Base-by-base conservation (phyloP, 768 basidiomycete species). In the Boletus rubescentipes region DNA sequence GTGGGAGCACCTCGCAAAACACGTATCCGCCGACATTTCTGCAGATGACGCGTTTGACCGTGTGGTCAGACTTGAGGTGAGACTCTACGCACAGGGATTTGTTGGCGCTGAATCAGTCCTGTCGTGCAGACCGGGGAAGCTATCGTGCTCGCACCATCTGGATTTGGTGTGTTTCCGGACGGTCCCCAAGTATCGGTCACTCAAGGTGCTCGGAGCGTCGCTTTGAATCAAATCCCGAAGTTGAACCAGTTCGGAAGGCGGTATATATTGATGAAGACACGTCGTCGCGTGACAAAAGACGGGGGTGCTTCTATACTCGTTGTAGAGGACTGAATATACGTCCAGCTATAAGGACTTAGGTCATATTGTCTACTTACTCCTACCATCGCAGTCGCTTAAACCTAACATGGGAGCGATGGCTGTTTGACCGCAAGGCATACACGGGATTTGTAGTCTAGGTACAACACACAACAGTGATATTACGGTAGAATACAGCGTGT, bases 1-100 rank as follows among this genome's bases (percentile, higher is more conserved):
- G 88, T 87, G 86, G 83, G 77, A 83, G 0, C 86, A 89, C 58
- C 63, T 90, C 1, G 73, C 78, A 1, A 79, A 83, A 18, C 87
- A 89, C 60, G 84, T 89, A 5, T 82, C 85, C 0, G 83, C 84
- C 0, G 79, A 87, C 55, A 77, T 87, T 50, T 78, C 79, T 1
- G 70, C 73, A 7, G 77, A 73, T 1, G 82, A 86, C 35, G 84
- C 80, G 0, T 89, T 89, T 54, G 82, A 88, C 54, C 75, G 79
- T 46, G 80, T 89, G 10, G 86, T 87, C 14, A 79, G 64, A 48
- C 73, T 89, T 3, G 77, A 86, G 78, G 87, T 87, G 53, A 61
- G 70, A 34, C 16, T 3, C 36, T 3, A 12, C 35, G 15, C 14
- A 35, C 41, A 26, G 9, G 20, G 12, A 30, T 31, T 18, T 16